Base-by-base conservation (phyloP, 345 rosid species). In the Crucihimalaya himalaica region DNA sequence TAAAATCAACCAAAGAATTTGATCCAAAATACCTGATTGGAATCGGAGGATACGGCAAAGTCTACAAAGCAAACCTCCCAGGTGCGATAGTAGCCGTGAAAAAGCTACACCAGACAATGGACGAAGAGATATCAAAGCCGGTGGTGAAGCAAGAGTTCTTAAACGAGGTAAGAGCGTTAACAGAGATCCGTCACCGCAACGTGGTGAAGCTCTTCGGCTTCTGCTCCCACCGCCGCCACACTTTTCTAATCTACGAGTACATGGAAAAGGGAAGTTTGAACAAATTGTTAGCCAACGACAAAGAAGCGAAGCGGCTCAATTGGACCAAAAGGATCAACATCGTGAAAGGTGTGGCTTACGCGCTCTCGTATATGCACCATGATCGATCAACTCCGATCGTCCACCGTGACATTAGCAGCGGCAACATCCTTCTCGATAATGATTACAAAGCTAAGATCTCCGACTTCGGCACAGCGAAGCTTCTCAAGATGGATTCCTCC, bases 281-380 rank as follows among this genome's bases (percentile, higher is more conserved):
- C 2, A 78, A 66, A 37, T 19, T 62, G 11, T 11, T 81, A 47
- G 43, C 34, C 1, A n/a, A 20, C 16, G 34, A 72, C 8, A 48
- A 53, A 11, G 74, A 54, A 14, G 75, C 80, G 19, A 70, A 58
- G 59, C 47, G 6, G 2, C 51, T 75, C 14, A 27, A 72, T 47
- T 83, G 82, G 84, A 67, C 8, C 23, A 35, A 60, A 32, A 77
- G 83, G 51, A 27, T 82, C 32, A 70, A 73, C 15, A n/a, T 71
- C 7, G 40, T 78, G 57, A 79, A 47, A 77, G 78, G 83, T 60
- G 76, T 81, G 11, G 79, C 84, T 25, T 61, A 83, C 55, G 82
- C 81, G 3, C 32, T 81, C 4, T 75, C 84, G 12, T 83, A 83
- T 63, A 47, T 83, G 76, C 82, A 83, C 57, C 86, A 83, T 27